Base-by-base conservation (phyloP, 805 yeast genomes). In the Saccharomycopsis synnaedendra region DNA sequence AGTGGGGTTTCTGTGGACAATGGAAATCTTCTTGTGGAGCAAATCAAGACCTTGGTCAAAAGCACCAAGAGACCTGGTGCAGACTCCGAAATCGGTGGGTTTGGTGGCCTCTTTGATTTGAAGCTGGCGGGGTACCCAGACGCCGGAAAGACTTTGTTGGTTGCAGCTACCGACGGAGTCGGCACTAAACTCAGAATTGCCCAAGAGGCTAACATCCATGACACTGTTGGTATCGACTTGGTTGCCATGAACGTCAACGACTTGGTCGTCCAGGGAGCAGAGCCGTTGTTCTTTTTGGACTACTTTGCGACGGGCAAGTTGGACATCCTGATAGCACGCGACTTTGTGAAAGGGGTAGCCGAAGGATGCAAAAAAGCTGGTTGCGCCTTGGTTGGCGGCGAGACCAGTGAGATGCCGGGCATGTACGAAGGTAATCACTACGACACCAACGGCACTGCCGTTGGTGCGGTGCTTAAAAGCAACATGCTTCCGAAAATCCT, bases 171-270 rank as follows among this genome's bases (percentile, higher is more conserved):
- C 42, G 99, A 93, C 67, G 99, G 99, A 67, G 97, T 93, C 50
- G 99, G 99, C 56, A 90, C 98, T 52, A 93, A 93, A 68, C 77
- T 93, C 56, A 80, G 88, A 72, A 80, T 94, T 62, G 98, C 97
- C 1, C 97, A 93, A 69, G 78, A 78, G 55, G 73, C 89, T 68
- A 71, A 82, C 58, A 85, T 84, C 49, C 97, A 94, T 62, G 80
- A 87, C 63, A 90, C 98, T n/a, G 99, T 93, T 41, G 99, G 99
- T 62, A 87, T 93, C 57, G 99, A 93, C 67, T 75, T 93, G 54
- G 99, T 93, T 45, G 99, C 97, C 51, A 93, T 93, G 99, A 94
- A 89, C 62, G 99, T 93, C 39, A 93, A 93, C 62, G 99, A 93
- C 66, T 74, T 93, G 59, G 87, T 93, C 48, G 99, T 93, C 27